These are phyloP conservation scores for Neoarthrinium moseri DNA, from an alignment of 2,329 filamentous ascomycete species.

Conservation along the genomic window DNA sequence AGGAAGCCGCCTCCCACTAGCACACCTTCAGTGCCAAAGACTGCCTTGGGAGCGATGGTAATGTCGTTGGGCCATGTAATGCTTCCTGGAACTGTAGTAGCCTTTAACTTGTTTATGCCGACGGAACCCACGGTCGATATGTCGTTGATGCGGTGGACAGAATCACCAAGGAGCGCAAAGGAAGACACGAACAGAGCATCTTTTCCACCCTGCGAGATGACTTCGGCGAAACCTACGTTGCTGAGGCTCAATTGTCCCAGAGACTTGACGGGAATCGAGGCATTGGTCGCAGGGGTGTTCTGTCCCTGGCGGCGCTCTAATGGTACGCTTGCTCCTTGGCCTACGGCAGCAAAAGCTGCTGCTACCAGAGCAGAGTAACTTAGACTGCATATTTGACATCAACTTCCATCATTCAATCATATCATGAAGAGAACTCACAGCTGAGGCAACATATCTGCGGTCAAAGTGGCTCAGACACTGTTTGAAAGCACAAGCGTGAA, in stretches of 20 bases:
- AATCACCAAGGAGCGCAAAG: conserved; percentile 1
- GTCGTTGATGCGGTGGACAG: conserved; percentile 3
- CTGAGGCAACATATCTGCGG: not conserved
- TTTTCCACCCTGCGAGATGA: not conserved
- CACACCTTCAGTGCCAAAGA: not conserved
- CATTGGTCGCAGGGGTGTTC: not conserved
- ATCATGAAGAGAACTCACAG: not conserved
- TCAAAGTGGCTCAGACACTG: not conserved
- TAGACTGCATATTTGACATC: not conserved
- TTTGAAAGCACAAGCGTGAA: not conserved
- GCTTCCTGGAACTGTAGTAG: not conserved
- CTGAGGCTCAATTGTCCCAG: not conserved
- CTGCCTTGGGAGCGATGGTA: not conserved
- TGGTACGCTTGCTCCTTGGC: not conserved
- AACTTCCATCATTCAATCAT: not conserved
- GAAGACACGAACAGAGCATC: conserved; percentile 1
- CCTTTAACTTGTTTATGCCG: not conserved
- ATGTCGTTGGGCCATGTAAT: conserved; percentile 3
- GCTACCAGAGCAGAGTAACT: not conserved
- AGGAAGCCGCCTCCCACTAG: conserved; percentile 2
- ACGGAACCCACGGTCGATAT: not conserved
- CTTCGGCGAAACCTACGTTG: conserved; percentile 4
- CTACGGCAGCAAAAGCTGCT: not conserved
- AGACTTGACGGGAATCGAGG: not conserved
- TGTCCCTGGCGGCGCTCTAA: not conserved